Evolutionary conservation across 805 yeast genomes (phyloP).

Genomic region (Sugiyamaella floridensis): DNA sequence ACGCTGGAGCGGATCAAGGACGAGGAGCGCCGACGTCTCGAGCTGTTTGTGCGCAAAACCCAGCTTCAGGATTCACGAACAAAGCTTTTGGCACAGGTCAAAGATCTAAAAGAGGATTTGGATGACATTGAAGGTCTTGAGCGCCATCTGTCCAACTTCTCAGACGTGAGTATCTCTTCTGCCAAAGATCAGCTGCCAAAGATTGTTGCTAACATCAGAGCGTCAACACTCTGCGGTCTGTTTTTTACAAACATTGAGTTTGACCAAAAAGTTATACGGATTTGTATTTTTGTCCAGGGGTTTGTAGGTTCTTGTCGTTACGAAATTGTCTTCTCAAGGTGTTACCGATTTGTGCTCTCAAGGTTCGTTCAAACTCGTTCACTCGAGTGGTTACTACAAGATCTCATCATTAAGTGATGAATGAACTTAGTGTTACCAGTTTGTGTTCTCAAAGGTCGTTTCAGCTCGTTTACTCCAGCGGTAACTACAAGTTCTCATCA

Average conservation of each 20-base stretch:
- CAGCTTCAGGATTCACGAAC: slow-evolving; percentile 14
- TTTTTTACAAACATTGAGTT: slow-evolving; percentile 14
- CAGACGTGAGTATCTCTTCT: neutral
- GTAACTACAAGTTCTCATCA: neutral
- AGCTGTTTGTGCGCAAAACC: slow-evolving; percentile 18
- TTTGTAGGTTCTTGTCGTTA: no score
- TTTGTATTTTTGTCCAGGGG: no score
- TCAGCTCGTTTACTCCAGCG: no score
- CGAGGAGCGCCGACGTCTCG: slow-evolving; percentile 21
- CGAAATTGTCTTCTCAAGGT: no score
- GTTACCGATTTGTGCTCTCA: no score
- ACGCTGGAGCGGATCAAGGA: slow-evolving; percentile 22
- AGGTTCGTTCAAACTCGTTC: no score
- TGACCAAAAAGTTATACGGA: no score
- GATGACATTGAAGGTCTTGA: slow-evolving; percentile 11
- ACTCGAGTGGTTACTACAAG: no score
- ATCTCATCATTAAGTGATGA: no score
- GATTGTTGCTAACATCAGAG: neutral
- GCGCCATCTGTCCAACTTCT: slow-evolving; percentile 7
- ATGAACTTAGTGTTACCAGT: no score
- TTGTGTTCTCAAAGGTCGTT: no score
- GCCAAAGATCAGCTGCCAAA: neutral
- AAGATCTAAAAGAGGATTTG: slow-evolving; percentile 15
- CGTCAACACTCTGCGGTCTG: slow-evolving; percentile 3
- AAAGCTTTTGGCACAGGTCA: slow-evolving; percentile 10